These are phyloP conservation scores for Leccinum pseudoinsigne DNA, from an alignment of 1,284 basidiomycete genomes.

Conservation along the genomic window DNA sequence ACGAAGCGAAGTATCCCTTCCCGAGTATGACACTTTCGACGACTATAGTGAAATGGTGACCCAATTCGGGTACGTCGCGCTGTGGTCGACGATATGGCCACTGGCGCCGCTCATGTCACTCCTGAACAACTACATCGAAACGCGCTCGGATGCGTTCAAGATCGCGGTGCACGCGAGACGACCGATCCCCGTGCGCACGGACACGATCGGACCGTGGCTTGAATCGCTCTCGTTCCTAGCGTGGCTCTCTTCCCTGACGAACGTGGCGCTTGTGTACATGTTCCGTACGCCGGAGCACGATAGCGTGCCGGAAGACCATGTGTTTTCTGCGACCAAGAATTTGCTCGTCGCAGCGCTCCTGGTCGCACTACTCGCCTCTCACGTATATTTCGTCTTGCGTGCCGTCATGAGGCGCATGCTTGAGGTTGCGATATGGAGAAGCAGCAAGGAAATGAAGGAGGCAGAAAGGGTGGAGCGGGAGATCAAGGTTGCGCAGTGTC, in stretches of 20 bases:
- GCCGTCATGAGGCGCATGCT: conserved; percentile 66
- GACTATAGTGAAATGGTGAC: not conserved
- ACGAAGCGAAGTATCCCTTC: conserved; percentile 75
- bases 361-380: conserved; percentile 76
- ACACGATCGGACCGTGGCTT: conserved; percentile 95
- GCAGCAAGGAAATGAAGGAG: conserved; percentile 62
- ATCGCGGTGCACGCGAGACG: conserved; percentile 85
- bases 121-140: conserved; percentile 89
- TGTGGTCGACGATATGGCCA: too few species aligned
- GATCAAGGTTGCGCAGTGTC: conserved; percentile 50
- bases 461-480: conserved; percentile 55
- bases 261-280: conserved; percentile 84
- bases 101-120: conserved; percentile 58
- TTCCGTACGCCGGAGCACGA: conserved; percentile 50
- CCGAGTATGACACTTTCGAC: conserved; percentile 74
- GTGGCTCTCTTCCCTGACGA: conserved; percentile 86
- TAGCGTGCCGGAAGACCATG: conserved; percentile 16
- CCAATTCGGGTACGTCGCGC: too few species aligned
- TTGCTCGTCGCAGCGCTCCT: conserved; percentile 69
- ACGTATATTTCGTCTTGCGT: conserved; percentile 75
- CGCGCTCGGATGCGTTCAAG: conserved; percentile 95
- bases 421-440: conserved; percentile 76
- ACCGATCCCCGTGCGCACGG: conserved; percentile 83
- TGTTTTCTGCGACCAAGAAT: conserved; percentile 45
- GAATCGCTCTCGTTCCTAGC: conserved; percentile 85